phyloP scores from a whole-genome alignment of 176 grass and related monocot species.

The Oryza coarctata region DNA sequence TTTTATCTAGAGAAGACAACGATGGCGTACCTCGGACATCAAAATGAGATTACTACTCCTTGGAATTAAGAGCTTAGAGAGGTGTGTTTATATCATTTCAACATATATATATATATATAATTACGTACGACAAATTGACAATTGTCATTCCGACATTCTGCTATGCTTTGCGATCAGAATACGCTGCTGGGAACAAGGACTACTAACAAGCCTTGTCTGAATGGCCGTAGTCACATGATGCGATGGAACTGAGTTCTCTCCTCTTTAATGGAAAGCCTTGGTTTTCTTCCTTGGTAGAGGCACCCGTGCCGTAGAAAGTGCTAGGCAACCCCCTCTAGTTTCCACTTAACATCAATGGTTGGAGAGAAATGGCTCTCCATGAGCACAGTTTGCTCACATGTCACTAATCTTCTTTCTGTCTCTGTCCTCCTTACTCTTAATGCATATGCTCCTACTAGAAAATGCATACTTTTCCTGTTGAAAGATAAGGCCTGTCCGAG shows the following conservation, averaged over 20 bases:
- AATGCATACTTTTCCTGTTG: conserved; percentile 12
- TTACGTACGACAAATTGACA: background rate
- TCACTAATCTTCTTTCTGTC: conserved; percentile 18
- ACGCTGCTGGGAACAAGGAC: background rate
- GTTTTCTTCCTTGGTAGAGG: background rate
- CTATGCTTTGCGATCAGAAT: background rate
- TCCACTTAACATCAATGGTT: conserved; percentile 31
- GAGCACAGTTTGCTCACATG: background rate
- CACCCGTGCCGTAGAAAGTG: background rate
- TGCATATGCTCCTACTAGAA: conserved; percentile 25
- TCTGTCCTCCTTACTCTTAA: background rate
- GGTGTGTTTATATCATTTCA: too few species aligned
- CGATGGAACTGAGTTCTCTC: background rate
- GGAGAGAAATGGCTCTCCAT: background rate
- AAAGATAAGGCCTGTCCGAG: background rate
- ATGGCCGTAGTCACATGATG: background rate
- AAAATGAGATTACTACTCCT: too few species aligned
- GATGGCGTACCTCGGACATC: conserved; percentile 13
- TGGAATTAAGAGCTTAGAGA: too few species aligned
- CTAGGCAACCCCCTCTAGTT: background rate
- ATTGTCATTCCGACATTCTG: background rate
- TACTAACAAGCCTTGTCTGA: background rate
- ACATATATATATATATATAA: background rate
- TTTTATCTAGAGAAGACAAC: background rate
- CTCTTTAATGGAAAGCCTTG: background rate